Evolutionary conservation across 208 protist species (phyloP).

Genomic region (Histomonas meleagridis): DNA sequence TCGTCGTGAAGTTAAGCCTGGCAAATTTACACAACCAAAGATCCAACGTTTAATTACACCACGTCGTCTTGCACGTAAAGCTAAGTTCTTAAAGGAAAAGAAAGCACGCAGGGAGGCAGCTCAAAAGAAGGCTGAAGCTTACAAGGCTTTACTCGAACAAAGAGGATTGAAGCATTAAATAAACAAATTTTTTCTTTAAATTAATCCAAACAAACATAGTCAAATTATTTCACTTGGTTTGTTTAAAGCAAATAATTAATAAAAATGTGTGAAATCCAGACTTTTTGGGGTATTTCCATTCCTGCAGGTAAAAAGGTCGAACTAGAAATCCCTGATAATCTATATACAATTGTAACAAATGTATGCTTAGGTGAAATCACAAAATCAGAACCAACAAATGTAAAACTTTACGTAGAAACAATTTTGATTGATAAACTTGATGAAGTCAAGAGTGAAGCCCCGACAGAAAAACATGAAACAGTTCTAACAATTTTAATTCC

Average conservation of each 20-base stretch:
- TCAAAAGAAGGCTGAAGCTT: conserved; percentile 46
- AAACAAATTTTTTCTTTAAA: too few species aligned
- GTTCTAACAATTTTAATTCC: not conserved
- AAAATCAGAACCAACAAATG: not conserved
- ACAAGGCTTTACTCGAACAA: conserved; percentile 43
- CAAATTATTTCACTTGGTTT: too few species aligned
- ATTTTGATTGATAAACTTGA: not conserved
- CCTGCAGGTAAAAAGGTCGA: not conserved
- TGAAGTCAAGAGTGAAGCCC: not conserved
- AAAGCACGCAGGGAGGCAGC: conserved; percentile 40
- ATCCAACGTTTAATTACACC: conserved; percentile 90
- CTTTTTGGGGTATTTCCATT: not conserved
- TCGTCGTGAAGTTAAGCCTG: conserved; percentile 73
- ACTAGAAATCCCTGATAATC: not conserved
- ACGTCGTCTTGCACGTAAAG: conserved; percentile 51
- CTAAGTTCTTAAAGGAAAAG: conserved; percentile 37
- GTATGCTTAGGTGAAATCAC: not conserved
- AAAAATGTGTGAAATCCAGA: too few species aligned
- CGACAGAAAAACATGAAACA: not conserved
- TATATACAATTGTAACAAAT: not conserved
- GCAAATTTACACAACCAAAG: conserved; percentile 91
- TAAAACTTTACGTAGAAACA: not conserved
- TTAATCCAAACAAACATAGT: too few species aligned
- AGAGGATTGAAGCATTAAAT: too few species aligned
- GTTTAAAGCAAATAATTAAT: too few species aligned